These are phyloP conservation scores for Trametes gibbosa DNA, from an alignment of 768 basidiomycete genomes.

Conservation along the genomic window DNA sequence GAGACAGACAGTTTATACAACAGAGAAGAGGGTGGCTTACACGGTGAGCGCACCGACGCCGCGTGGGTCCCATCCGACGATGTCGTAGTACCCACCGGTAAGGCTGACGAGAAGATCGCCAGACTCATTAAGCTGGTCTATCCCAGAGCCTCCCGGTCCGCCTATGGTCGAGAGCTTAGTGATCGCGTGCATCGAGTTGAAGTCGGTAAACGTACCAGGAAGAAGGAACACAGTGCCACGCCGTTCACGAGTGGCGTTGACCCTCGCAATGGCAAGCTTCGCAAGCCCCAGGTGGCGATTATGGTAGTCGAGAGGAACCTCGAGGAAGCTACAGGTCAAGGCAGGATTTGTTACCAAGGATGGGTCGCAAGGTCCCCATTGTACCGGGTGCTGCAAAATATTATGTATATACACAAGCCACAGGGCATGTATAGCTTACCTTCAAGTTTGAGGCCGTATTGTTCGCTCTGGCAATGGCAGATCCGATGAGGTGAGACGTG, in stretches of 20 bases:
- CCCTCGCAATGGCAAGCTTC: not conserved
- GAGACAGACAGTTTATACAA: too few relatives aligned
- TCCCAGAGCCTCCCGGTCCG: not conserved
- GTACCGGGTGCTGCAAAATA: not conserved
- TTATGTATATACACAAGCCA: too few relatives aligned
- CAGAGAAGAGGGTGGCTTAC: not conserved
- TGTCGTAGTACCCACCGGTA: constrained; percentile 10
- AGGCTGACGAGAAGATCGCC: not conserved
- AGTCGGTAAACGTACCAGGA: not conserved
- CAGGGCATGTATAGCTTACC: too few relatives aligned
- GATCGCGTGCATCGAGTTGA: too few relatives aligned
- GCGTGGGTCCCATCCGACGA: constrained; percentile 16
- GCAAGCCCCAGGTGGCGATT: not conserved
- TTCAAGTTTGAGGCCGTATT: too few relatives aligned
- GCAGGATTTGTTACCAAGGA: not conserved
- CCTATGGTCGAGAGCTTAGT: not conserved
- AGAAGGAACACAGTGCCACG: not conserved
- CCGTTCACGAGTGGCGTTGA: not conserved
- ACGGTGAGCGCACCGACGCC: constrained; percentile 5
- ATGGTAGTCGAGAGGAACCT: constrained; percentile 11
- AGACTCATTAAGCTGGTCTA: not conserved
- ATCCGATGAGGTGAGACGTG: too few relatives aligned
- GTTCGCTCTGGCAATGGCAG: too few relatives aligned
- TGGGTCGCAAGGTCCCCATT: constrained; percentile 5
- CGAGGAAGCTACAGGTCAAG: constrained; percentile 3